Conservation (phyloP, 164 flowering plant genomes). For the Umbellularia californica region DNA sequence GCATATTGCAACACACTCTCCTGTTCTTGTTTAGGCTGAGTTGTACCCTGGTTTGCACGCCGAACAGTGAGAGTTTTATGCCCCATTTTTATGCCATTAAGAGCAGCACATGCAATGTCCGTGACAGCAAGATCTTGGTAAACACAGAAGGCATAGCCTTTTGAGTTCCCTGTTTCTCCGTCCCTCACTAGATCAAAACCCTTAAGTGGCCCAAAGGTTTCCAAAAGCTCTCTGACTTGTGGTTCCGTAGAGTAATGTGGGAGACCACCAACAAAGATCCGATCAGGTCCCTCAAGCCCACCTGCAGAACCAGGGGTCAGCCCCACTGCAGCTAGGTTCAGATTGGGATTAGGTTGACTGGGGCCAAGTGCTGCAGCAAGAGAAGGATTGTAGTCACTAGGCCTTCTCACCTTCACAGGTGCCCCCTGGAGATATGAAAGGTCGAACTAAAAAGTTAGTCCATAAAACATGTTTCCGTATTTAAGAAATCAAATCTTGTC, state of each 20-base stretch:
- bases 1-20: slow-evolving; percentile 89
- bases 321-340: slow-evolving; percentile 93
- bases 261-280: slow-evolving; percentile 95
- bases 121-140: slow-evolving; percentile 93
- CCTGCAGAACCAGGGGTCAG: slow-evolving; percentile 90
- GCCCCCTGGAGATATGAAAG: slow-evolving; percentile 55
- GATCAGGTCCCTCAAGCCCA: slow-evolving; percentile 98
- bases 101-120: slow-evolving; percentile 95
- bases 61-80: slow-evolving; percentile 95
- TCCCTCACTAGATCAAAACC: slow-evolving; percentile 98
- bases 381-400: slow-evolving; percentile 98
- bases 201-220: slow-evolving; percentile 90
- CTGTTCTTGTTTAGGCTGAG: slow-evolving; percentile 94
- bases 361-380: slow-evolving; percentile 99
- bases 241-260: slow-evolving; percentile 94
- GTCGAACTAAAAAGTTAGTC: background rate
- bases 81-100: slow-evolving; percentile 98
- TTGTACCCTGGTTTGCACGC: slow-evolving; percentile 89
- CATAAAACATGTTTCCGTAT: background rate
- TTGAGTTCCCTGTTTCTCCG: slow-evolving; percentile 97
- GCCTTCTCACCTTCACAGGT: slow-evolving; percentile 96
- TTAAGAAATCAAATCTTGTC: too few relatives aligned
- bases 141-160: slow-evolving; percentile 98
- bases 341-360: slow-evolving; percentile 89
- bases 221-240: slow-evolving; percentile 87